Evolutionary conservation across 176 grass and related monocot species (phyloP).

Genomic region (Tuctoria greenei): DNA sequence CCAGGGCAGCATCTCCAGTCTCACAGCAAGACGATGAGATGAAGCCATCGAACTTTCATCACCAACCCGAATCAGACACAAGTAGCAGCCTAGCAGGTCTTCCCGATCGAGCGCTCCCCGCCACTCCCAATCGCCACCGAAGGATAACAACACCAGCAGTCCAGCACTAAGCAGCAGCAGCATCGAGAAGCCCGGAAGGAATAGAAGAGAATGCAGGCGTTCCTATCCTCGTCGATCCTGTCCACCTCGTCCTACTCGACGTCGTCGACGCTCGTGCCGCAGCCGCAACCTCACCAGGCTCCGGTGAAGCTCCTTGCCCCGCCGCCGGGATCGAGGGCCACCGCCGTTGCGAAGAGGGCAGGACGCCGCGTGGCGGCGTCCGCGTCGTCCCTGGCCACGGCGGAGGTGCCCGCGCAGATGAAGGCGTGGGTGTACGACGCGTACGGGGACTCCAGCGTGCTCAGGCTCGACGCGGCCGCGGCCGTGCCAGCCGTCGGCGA

Average conservation of each 20-base stretch:
- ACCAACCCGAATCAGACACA: background rate
- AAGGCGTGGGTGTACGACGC: conserved; percentile 85
- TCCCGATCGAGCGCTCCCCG: background rate
- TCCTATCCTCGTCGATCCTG: conserved; percentile 39
- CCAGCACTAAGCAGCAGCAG: too few relatives aligned
- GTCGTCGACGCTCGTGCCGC: conserved; percentile 1
- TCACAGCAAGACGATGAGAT: background rate
- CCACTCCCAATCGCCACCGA: too few relatives aligned
- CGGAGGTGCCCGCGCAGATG: conserved; percentile 52
- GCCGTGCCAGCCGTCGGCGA: conserved; percentile 57
- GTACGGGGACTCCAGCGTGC: conserved; percentile 70
- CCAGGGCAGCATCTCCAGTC: background rate
- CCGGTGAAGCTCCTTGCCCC: background rate
- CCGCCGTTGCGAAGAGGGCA: background rate
- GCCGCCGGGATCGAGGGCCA: background rate
- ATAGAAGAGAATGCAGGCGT: conserved; percentile 37
- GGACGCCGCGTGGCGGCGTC: conserved; percentile 14
- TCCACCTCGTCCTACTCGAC: conserved; percentile 37
- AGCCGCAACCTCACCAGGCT: background rate
- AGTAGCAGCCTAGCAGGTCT: background rate
- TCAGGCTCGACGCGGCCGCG: conserved; percentile 53
- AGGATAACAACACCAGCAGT: too few relatives aligned
- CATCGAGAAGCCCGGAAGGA: too few relatives aligned
- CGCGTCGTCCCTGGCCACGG: background rate
- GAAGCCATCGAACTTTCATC: background rate